Evolutionary conservation across 139 green algal genomes (phyloP).

Genomic region (Chlamydomonas eustigma): DNA sequence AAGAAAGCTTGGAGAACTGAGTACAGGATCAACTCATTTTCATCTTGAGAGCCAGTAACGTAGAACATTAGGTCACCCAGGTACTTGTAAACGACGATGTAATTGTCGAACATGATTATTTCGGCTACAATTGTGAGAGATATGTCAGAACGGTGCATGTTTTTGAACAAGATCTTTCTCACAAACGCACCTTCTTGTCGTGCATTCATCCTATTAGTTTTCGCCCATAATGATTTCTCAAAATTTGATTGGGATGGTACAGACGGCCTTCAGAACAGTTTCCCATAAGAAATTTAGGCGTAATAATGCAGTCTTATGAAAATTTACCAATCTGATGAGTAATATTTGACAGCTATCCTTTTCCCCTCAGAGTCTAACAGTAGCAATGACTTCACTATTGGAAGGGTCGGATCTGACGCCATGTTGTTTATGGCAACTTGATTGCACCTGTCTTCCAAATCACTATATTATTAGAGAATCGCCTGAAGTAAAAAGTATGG

Average conservation of each 20-base stretch:
- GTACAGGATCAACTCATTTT: conserved; percentile 96
- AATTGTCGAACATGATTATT: conserved; percentile 94
- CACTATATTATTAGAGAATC: no score
- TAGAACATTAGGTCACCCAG: conserved; percentile 96
- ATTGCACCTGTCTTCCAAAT: no score
- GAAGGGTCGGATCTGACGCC: conserved; percentile 49
- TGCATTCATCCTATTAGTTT: conserved; percentile 88
- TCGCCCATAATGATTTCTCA: conserved; percentile 92
- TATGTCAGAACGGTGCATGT: not conserved
- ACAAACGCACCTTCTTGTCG: conserved; percentile 76
- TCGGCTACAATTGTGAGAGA: conserved; percentile 66
- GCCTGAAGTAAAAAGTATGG: no score
- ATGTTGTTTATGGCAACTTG: no score
- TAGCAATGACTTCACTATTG: conserved; percentile 88
- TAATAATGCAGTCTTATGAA: not conserved
- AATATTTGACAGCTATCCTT: conserved; percentile 98
- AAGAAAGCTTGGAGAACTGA: conserved; percentile 85
- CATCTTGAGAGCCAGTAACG: conserved; percentile 82
- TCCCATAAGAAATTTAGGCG: not conserved
- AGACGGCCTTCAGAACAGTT: conserved; percentile 57
- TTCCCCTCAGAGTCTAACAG: conserved; percentile 96
- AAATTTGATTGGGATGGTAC: conserved; percentile 80
- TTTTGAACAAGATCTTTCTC: not conserved
- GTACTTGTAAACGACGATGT: conserved; percentile 96
- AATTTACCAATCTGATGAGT: conserved; percentile 75